Conservation (phyloP, 495 filamentous ascomycete species). For the Hypoxylon lenormandii region DNA sequence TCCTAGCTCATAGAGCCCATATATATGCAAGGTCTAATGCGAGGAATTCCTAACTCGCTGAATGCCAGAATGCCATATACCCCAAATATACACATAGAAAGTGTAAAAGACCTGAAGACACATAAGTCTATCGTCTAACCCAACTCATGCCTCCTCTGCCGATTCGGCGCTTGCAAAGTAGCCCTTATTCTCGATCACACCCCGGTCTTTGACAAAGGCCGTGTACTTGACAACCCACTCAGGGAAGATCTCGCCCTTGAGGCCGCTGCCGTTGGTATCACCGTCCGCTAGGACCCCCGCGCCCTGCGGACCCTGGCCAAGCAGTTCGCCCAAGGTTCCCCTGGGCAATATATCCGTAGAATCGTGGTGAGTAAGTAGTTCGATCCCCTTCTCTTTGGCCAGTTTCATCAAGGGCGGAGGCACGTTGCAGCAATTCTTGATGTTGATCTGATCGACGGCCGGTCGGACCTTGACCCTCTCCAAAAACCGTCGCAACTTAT, state of each 20-base stretch:
- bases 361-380: slow-evolving; percentile 93
- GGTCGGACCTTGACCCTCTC: slow-evolving; percentile 75
- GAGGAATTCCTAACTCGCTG: slow-evolving; percentile 23
- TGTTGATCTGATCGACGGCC: slow-evolving; percentile 93
- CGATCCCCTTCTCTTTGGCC: slow-evolving; percentile 85
- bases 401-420: slow-evolving; percentile 86
- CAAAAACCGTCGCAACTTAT: slow-evolving; percentile 73
- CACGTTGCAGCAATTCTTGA: slow-evolving; percentile 95
- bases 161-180: slow-evolving; percentile 90
- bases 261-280: slow-evolving; percentile 59
- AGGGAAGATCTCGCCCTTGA: slow-evolving; percentile 81
- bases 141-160: slow-evolving; percentile 39
- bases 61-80: slow-evolving; percentile 25
- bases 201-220: slow-evolving; percentile 93
- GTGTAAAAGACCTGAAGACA: neutral
- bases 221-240: slow-evolving; percentile 99
- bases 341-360: slow-evolving; percentile 88
- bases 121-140: neutral
- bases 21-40: slow-evolving; percentile 42
- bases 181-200: slow-evolving; percentile 97
- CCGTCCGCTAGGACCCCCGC: slow-evolving; percentile 73
- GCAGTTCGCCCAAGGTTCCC: slow-evolving; percentile 83
- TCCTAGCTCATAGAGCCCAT: neutral
- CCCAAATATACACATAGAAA: slow-evolving; percentile 21
- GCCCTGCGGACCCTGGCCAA: slow-evolving; percentile 74